phyloP scores from a whole-genome alignment of 139 green algal species.

The Chlamydomonas sp. region DNA sequence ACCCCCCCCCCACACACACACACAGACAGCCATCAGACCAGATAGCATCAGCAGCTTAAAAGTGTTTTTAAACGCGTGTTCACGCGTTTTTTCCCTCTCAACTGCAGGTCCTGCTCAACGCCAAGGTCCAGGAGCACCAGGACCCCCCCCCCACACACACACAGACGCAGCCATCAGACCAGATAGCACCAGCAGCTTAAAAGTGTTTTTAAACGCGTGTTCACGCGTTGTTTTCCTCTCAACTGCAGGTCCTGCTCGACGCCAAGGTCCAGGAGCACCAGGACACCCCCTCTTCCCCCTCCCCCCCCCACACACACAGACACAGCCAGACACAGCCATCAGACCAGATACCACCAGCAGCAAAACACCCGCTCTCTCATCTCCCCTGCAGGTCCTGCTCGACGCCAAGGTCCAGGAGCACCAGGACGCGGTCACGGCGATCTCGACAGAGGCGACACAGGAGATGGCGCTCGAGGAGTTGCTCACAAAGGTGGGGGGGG shows the following conservation, averaged over 20 bases:
- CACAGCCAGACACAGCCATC: neutral
- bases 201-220: no score
- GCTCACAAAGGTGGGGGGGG: constrained; percentile 55
- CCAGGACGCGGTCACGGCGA: constrained; percentile 46
- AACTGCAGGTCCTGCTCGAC: constrained; percentile 39
- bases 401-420: constrained; percentile 49
- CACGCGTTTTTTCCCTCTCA: no score
- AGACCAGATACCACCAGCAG: neutral
- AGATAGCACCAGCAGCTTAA: neutral
- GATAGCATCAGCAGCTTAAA: neutral
- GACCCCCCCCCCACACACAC: constrained; percentile 39
- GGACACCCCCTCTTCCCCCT: constrained; percentile 43
- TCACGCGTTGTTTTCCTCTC: no score
- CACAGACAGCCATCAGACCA: neutral
- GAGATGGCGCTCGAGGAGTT: constrained; percentile 71
- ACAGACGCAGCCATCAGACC: neutral
- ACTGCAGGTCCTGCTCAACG: neutral
- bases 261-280: constrained; percentile 44
- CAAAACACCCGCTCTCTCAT: neutral
- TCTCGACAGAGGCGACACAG: constrained; percentile 56
- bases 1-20: constrained; percentile 38
- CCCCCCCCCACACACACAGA: constrained; percentile 24
- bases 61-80: no score
- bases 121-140: neutral
- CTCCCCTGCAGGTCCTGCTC: constrained; percentile 9